Evolutionary conservation across 78 protist species (phyloP).

Genomic region (Anaeramoeba ignava): DNA sequence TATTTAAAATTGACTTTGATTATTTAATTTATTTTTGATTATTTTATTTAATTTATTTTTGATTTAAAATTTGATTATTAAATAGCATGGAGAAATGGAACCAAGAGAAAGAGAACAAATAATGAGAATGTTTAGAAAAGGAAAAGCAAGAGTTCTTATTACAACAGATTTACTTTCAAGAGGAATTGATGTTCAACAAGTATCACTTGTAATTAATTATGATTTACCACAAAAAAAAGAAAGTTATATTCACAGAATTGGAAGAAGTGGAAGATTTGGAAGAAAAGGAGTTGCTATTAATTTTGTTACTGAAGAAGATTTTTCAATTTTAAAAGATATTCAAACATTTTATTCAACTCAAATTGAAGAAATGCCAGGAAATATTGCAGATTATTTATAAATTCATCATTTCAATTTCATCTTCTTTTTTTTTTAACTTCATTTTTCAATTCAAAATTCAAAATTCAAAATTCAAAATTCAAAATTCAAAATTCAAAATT

Average conservation of each 20-base stretch:
- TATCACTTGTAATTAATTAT: slow-evolving; percentile 11
- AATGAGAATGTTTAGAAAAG: neutral
- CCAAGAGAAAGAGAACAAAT: neutral
- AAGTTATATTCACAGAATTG: slow-evolving; percentile 24
- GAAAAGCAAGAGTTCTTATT: too few relatives aligned
- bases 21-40: too few relatives aligned
- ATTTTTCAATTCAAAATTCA: slow-evolving; percentile 2
- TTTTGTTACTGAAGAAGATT: too few relatives aligned
- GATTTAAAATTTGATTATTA: neutral
- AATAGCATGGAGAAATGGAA: neutral
- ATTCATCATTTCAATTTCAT: slow-evolving; percentile 5
- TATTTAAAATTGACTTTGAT: too few relatives aligned
- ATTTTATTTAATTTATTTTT: neutral
- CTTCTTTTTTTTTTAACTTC: slow-evolving; percentile 4
- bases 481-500: neutral
- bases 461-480: neutral
- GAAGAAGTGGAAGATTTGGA: slow-evolving; percentile 19
- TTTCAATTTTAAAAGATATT: slow-evolving; percentile 3
- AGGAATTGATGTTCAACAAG: slow-evolving; percentile 24
- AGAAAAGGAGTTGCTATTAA: slow-evolving; percentile 2
- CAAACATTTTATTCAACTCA: neutral
- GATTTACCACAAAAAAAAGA: neutral
- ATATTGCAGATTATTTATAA: neutral
- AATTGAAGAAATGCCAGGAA: slow-evolving; percentile 8
- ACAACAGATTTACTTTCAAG: slow-evolving; percentile 10